Percentiles rank a stretch among this genome's conserved stretches.
Evolutionary conservation across 1,284 basidiomycete genomes (phyloP).

Genomic region (Pterulicium gracile): DNA sequence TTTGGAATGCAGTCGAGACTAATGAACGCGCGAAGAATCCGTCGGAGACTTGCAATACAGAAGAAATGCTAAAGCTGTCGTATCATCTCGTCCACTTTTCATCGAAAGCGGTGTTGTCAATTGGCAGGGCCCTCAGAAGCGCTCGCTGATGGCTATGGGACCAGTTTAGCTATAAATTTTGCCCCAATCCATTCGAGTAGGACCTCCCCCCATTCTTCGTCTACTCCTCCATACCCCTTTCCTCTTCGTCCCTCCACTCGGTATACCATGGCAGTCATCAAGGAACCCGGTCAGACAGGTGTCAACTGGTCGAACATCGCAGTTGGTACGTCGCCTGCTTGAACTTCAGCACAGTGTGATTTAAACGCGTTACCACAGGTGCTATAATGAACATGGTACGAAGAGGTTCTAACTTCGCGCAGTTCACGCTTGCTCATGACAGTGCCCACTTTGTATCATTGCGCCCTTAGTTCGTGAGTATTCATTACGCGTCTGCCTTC

Average conservation of each 20-base stretch:
- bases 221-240: slow-evolving; percentile 12
- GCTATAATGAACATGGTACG: slow-evolving; percentile 93
- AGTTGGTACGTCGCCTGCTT: slow-evolving; percentile 55
- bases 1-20: neutral
- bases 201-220: slow-evolving; percentile 13
- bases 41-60: neutral
- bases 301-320: slow-evolving; percentile 99
- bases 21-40: neutral
- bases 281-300: slow-evolving; percentile 86
- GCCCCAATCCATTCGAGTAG: slow-evolving; percentile 7
- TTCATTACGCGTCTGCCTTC: slow-evolving; percentile 4
- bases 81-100: too few species aligned
- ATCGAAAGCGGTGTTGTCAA: slow-evolving; percentile 2
- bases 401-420: slow-evolving; percentile 7
- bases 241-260: slow-evolving; percentile 12
- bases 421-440: neutral
- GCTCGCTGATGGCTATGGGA: neutral
- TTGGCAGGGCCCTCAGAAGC: neutral
- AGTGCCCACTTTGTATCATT: neutral
- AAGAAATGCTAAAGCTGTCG: too few species aligned
- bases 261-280: slow-evolving; percentile 59
- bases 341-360: too few species aligned
- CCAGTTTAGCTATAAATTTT: neutral
- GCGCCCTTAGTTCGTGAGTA: slow-evolving; percentile 50
- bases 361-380: slow-evolving; percentile 36